These are phyloP conservation scores for Persicaria maculosa DNA, from an alignment of 148 eudicot genomes.

Conservation along the genomic window DNA sequence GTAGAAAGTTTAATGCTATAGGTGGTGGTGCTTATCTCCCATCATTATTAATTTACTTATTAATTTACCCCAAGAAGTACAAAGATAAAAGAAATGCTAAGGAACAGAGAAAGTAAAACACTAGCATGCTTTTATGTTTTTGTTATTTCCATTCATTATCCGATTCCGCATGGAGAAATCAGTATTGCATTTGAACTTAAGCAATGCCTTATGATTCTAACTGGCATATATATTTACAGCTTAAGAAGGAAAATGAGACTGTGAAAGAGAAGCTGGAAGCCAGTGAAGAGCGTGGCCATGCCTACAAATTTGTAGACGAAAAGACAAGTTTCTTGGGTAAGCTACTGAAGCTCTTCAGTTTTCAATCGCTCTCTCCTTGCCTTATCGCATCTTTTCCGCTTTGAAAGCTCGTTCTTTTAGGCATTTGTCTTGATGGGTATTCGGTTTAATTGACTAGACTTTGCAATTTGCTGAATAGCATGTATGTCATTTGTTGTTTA, in stretches of 20 bases:
- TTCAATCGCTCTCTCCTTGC: background rate
- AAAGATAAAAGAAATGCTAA: too few species aligned
- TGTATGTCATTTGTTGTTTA: background rate
- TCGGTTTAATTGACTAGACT: background rate
- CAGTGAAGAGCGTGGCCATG: slow-evolving; percentile 19
- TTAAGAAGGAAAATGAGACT: slow-evolving; percentile 37
- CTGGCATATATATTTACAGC: slow-evolving; percentile 20
- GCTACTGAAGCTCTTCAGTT: background rate
- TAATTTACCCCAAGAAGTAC: background rate
- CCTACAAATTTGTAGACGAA: background rate
- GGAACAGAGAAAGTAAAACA: too few species aligned
- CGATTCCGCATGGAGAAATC: background rate
- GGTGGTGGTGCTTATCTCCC: too few species aligned
- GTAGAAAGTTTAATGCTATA: background rate
- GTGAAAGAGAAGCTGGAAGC: slow-evolving; percentile 33
- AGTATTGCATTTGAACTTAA: background rate
- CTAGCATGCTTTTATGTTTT: too few species aligned
- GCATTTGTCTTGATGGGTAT: background rate
- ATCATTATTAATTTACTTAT: too few species aligned
- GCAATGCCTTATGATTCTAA: background rate
- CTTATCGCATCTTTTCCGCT: background rate
- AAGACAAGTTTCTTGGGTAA: background rate
- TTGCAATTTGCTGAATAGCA: background rate
- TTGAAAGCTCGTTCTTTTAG: background rate
- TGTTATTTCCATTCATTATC: background rate